Evolutionary conservation across 2,329 filamentous ascomycete species (phyloP), one percentile per base, ranked within the genome.

Genomic region (Cladosporium velox): DNA sequence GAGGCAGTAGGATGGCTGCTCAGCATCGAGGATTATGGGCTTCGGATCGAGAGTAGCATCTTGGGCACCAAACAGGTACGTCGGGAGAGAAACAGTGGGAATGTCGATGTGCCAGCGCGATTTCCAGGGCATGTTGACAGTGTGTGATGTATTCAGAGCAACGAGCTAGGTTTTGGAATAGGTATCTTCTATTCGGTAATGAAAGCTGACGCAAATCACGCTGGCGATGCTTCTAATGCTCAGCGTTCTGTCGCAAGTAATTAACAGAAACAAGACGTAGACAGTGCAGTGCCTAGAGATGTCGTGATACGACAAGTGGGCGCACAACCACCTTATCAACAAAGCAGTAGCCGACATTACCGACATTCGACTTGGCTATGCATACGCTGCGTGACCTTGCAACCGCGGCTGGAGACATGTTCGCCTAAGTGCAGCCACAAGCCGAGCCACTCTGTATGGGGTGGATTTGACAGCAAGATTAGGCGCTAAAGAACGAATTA

Each of bases 1-100:
- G 47, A 95, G 80, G 70, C 84, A 87, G 71, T 90, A 87, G 7
- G 91, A 85, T 1, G 91, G 89, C 1, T 84, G 81, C 41, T 87
- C 84, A 10, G 90, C 86, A 71, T 93, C 90, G 61, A 91, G 81
- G 71, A 88, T 86, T 41, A 78, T 74, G 6, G 83, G 79, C 15
- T 78, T 81, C 28, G 77, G 77, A 2, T 59, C 61, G 12, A 74
- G 66, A 11, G 64, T 66, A 10, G 79, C 78, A 3, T 80, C 81
- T 3, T 84, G 82, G 0, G 83, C 85, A 26, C 76, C 78, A 71
- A 87, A 85, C 52, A 87, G 75, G 65, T 81, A 81, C 66, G 82
- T 78, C 21, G 81, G 78, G 11, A 84, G 71, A 4, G 79, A 80
- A 21, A 79, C 75, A 26, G 80, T 72, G 0, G 85, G 84, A 52